These are phyloP conservation scores for Rugonectria rugulosa DNA, from an alignment of 2,329 filamentous ascomycete species.

Conservation along the genomic window DNA sequence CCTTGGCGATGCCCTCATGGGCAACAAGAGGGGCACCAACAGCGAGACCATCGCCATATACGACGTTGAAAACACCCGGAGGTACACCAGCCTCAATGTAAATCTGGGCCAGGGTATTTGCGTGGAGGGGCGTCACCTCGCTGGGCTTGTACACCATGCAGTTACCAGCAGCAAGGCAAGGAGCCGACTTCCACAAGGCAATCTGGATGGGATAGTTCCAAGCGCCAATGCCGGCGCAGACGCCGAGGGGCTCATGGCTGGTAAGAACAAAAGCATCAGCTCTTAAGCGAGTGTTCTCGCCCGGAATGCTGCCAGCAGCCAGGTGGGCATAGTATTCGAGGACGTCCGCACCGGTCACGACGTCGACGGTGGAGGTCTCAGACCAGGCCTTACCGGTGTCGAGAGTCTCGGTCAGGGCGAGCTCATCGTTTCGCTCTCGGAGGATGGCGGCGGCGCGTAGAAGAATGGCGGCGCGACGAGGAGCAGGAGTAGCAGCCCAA, in stretches of 20 bases:
- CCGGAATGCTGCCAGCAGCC: constrained; percentile 80
- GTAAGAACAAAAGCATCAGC: constrained; percentile 84
- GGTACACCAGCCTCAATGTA: constrained; percentile 82
- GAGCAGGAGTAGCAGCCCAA: constrained; percentile 80
- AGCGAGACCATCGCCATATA: constrained; percentile 77
- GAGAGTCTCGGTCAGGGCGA: constrained; percentile 80
- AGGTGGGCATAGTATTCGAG: constrained; percentile 87
- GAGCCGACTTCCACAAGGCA: constrained; percentile 87
- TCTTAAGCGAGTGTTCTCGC: constrained; percentile 77
- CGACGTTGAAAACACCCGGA: constrained; percentile 84
- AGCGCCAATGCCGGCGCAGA: constrained; percentile 86
- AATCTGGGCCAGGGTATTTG: constrained; percentile 75
- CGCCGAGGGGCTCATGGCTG: constrained; percentile 80
- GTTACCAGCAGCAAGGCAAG: constrained; percentile 85
- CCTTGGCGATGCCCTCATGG: constrained; percentile 79
- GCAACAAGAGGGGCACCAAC: constrained; percentile 78
- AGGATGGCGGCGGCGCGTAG: constrained; percentile 78
- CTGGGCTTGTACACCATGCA: constrained; percentile 93
- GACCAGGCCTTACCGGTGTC: constrained; percentile 88
- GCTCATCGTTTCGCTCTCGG: constrained; percentile 78
- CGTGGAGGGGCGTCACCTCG: constrained; percentile 87
- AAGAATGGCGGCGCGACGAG: constrained; percentile 78
- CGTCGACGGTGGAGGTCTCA: constrained; percentile 84
- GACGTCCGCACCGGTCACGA: constrained; percentile 83
- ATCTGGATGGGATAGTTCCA: constrained; percentile 96